Base-by-base conservation (phyloP, 2,329 filamentous ascomycete species). In the Trichoderma koningii region DNA sequence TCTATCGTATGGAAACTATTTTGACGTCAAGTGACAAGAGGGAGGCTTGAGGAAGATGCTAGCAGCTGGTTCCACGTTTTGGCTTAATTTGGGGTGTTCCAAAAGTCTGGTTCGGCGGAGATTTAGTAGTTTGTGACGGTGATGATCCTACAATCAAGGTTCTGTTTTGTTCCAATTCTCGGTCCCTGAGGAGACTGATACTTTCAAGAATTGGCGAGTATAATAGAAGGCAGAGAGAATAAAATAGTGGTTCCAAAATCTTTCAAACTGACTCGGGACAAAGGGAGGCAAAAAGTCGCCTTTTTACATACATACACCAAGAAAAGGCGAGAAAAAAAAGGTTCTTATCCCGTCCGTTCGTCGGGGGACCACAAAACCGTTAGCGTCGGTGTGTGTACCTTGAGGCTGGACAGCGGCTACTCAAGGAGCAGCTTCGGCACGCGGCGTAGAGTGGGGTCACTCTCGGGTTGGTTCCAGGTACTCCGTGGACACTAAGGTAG, bases 381-480 rank as follows among this genome's bases (percentile, higher is more conserved):
- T 48, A 19, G 34, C 30, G 19, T 28, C 45, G 30, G 28, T 30
- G 30, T 21, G 30, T 7, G 38, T 52, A 52, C 38, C 34, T 52
- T n/a, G 57, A 45, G 34, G 38, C 26, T 52, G 28, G 57, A 62
- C 57, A 53, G 57, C 57, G 57, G 57, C 57, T 62, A 62, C 57
- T 62, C 48, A 53, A 62, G 57, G 57, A 62, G 57, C 19, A 42
- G 30, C 30, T n/a, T 52, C 57, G 60, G 50, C 42, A 52, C 57
- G 38, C 60, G 60, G 60, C 60, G 60, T 63, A 55, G n/a, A 23
- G 60, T 63, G 60, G 60, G 60, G 44, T 63, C 50, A 52, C 41
- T 47, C 12, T 17, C 45, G 34, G 21, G 56, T 51, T 45, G 55
- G 41, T 42, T 51, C 45, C 10, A 60, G 26, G 56, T 51, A 41